These are phyloP conservation scores for Sphaerulina musiva DNA, from an alignment of 2,329 filamentous ascomycete genomes.

Conservation along the genomic window DNA sequence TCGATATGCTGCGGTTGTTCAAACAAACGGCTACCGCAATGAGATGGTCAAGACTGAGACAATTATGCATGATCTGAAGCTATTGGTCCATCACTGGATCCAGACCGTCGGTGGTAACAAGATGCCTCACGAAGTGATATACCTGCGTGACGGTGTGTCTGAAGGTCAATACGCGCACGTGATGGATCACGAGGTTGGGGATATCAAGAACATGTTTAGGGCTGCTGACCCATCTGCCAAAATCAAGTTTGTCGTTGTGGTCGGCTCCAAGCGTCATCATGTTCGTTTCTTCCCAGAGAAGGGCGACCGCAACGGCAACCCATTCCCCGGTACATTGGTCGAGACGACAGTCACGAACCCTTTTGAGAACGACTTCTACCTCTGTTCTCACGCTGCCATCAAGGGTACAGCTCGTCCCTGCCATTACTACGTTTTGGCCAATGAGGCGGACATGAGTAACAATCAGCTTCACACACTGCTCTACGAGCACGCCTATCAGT, in stretches of 20 bases:
- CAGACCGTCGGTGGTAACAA: slow-evolving; percentile 47
- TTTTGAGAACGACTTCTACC: slow-evolving; percentile 81
- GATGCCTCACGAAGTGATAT: slow-evolving; percentile 69
- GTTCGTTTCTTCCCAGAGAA: slow-evolving; percentile 79
- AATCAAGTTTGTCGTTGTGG: slow-evolving; percentile 73
- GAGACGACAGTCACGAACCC: slow-evolving; percentile 88
- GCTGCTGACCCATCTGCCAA: slow-evolving; percentile 32
- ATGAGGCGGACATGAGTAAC: slow-evolving; percentile 64
- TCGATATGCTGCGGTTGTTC: slow-evolving; percentile 70
- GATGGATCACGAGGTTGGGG: slow-evolving; percentile 65
- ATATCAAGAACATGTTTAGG: slow-evolving; percentile 54
- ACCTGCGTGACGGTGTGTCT: slow-evolving; percentile 87
- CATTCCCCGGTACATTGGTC: slow-evolving; percentile 78
- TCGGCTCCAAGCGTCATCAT: slow-evolving; percentile 91
- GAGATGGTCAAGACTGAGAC: slow-evolving; percentile 71
- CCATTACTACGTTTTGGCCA: slow-evolving; percentile 74
- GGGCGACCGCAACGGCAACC: slow-evolving; percentile 71
- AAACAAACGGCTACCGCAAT: slow-evolving; percentile 74
- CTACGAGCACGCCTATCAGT: slow-evolving; percentile 92
- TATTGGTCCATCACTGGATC: slow-evolving; percentile 59
- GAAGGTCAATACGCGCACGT: slow-evolving; percentile 81
- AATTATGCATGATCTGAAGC: slow-evolving; percentile 56
- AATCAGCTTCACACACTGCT: slow-evolving; percentile 78
- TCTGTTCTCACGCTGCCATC: slow-evolving; percentile 68
- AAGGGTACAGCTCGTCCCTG: slow-evolving; percentile 91